Conservation (phyloP, 108 stramenopile species). For the Skeletonema potamos region DNA sequence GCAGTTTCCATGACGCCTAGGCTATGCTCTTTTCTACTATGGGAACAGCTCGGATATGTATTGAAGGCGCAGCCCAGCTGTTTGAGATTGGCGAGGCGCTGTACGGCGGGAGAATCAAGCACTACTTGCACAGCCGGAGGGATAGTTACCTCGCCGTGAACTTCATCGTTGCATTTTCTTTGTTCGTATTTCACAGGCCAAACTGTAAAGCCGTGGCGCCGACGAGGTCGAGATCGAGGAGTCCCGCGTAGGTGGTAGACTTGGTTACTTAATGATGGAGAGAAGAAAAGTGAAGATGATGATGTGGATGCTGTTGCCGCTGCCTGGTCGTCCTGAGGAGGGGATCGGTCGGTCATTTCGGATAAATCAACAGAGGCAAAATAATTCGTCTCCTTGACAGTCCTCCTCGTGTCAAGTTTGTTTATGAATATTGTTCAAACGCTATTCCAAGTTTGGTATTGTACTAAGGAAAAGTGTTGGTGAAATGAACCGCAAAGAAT, state of each 20-base stretch:
- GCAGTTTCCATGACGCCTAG: conserved; percentile 78
- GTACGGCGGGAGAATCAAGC: conserved; percentile 70
- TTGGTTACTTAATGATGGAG: neutral
- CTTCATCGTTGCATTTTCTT: conserved; percentile 66
- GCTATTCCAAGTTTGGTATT: too few relatives aligned
- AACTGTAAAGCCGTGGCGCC: neutral
- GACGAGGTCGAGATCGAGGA: neutral
- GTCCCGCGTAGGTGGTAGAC: neutral
- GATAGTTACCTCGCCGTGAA: conserved; percentile 61
- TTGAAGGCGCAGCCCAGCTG: conserved; percentile 80
- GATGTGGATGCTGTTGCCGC: neutral
- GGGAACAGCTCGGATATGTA: conserved; percentile 78
- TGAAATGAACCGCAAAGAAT: too few relatives aligned
- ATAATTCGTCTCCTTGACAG: too few relatives aligned
- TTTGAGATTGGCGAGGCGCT: conserved; percentile 78
- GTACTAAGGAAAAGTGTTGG: too few relatives aligned
- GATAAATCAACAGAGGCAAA: too few relatives aligned
- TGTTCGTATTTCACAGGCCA: conserved; percentile 18
- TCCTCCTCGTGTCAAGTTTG: too few relatives aligned
- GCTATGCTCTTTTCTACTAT: conserved; percentile 84
- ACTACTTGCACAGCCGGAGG: conserved; percentile 73
- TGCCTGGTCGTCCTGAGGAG: neutral
- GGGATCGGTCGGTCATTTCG: neutral
- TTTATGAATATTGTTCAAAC: too few relatives aligned
- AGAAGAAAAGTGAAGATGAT: neutral